Evolutionary conservation across 2,329 filamentous ascomycete species (phyloP).

Genomic region (Pyricularia pennisetigena): DNA sequence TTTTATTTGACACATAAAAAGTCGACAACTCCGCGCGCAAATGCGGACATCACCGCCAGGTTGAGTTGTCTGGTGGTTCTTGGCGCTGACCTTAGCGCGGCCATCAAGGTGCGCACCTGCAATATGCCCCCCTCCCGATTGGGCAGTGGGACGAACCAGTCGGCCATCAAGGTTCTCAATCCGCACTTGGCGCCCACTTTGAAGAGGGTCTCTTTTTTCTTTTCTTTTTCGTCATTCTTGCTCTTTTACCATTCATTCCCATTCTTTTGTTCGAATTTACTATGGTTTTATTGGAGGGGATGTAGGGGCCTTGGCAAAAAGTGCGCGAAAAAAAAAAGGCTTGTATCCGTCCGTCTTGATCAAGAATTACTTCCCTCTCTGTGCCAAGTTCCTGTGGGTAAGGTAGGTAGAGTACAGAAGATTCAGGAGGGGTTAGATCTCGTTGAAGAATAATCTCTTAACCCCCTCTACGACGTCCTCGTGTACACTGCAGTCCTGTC

Average conservation of each 20-base stretch:
- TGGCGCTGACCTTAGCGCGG: not conserved
- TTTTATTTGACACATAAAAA: too few species aligned
- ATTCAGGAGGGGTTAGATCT: not conserved
- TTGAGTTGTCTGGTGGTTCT: not conserved
- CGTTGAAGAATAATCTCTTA: not conserved
- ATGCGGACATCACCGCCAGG: not conserved
- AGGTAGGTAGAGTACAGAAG: not conserved
- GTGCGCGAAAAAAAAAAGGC: not conserved
- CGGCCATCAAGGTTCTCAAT: constrained; percentile 3
- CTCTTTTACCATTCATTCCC: not conserved
- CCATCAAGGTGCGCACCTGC: constrained; percentile 2
- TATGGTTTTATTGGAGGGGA: not conserved
- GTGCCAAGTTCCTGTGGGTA: not conserved
- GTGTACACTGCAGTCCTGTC: not conserved
- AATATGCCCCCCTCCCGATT: not conserved
- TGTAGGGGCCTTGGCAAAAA: not conserved
- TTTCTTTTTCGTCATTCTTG: not conserved
- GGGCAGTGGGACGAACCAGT: not conserved
- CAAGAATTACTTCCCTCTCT: not conserved
- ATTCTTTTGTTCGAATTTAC: not conserved
- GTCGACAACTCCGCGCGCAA: too few species aligned
- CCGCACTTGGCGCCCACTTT: not conserved
- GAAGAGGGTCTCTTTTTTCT: not conserved
- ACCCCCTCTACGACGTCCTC: not conserved
- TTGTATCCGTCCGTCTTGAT: not conserved